phyloP scores from a whole-genome alignment of 2,329 filamentous ascomycete species.

The Trichoderma asperellum region DNA sequence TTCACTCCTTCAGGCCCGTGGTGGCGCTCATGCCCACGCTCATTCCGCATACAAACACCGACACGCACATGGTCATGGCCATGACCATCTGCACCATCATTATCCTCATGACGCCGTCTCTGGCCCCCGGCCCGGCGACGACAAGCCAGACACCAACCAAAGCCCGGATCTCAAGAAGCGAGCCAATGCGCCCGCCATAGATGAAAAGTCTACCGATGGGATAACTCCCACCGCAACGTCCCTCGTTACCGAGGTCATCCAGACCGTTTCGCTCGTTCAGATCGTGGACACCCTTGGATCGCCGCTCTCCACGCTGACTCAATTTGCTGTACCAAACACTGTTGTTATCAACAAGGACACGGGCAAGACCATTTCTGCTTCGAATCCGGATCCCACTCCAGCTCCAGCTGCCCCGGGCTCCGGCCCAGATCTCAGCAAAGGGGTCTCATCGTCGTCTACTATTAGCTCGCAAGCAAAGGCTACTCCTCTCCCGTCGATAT shows the following conservation, averaged over 20 bases:
- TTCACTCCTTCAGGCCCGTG: constrained; percentile 46
- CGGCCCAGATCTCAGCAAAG: constrained; percentile 10
- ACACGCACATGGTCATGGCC: constrained; percentile 30
- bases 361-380: constrained; percentile 44
- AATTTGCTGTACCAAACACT: constrained; percentile 46
- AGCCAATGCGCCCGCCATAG: constrained; percentile 31
- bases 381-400: constrained; percentile 34
- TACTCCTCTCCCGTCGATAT: not conserved
- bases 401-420: constrained; percentile 17
- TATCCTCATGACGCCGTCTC: constrained; percentile 30
- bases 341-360: constrained; percentile 44
- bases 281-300: constrained; percentile 54
- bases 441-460: not conserved
- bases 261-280: constrained; percentile 60
- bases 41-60: constrained; percentile 31
- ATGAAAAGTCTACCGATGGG: constrained; percentile 27
- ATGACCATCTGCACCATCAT: constrained; percentile 35
- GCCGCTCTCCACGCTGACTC: constrained; percentile 50
- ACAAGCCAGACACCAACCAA: constrained; percentile 27
- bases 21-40: constrained; percentile 36
- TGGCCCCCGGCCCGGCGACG: constrained; percentile 34
- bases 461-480: constrained; percentile 1
- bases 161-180: constrained; percentile 13
- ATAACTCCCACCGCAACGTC: constrained; percentile 16
- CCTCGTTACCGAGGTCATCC: constrained; percentile 52